Conservation (phyloP, 2,329 filamentous ascomycete species). For the Leptographium flavum region DNA sequence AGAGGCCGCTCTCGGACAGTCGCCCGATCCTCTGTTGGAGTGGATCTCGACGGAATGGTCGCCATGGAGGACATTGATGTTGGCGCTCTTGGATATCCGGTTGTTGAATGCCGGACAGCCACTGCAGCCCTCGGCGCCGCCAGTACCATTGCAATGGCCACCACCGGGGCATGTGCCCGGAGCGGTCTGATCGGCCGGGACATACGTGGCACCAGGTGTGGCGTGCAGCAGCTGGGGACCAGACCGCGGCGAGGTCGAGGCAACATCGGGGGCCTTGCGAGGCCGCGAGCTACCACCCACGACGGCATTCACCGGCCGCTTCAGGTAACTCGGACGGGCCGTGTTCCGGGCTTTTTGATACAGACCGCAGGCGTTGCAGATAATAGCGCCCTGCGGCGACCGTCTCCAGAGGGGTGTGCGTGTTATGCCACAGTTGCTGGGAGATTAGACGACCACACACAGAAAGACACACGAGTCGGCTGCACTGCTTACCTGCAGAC, state of each 20-base stretch:
- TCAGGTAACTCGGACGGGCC: slow-evolving; percentile 77
- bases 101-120: slow-evolving; percentile 98
- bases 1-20: not conserved
- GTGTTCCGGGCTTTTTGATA: slow-evolving; percentile 92
- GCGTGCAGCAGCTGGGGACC: slow-evolving; percentile 26
- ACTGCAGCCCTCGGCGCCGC: slow-evolving; percentile 85
- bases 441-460: not conserved
- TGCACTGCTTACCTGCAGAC: slow-evolving; percentile 50
- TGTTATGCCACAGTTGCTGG: slow-evolving; percentile 87
- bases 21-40: not conserved
- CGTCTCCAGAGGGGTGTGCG: slow-evolving; percentile 89
- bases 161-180: slow-evolving; percentile 90
- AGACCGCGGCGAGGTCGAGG: slow-evolving; percentile 21
- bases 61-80: slow-evolving; percentile 43
- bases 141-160: slow-evolving; percentile 89
- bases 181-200: slow-evolving; percentile 58
- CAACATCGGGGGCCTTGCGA: slow-evolving; percentile 26
- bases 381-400: slow-evolving; percentile 83
- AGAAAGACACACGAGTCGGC: no score
- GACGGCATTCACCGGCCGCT: slow-evolving; percentile 51
- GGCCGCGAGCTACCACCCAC: slow-evolving; percentile 20
- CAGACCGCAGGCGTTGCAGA: slow-evolving; percentile 93
- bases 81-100: slow-evolving; percentile 74
- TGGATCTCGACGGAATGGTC: slow-evolving; percentile 8
- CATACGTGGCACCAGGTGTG: slow-evolving; percentile 50